Conservation (phyloP, 2,329 filamentous ascomycete genomes). For the Talaromyces sp. region DNA sequence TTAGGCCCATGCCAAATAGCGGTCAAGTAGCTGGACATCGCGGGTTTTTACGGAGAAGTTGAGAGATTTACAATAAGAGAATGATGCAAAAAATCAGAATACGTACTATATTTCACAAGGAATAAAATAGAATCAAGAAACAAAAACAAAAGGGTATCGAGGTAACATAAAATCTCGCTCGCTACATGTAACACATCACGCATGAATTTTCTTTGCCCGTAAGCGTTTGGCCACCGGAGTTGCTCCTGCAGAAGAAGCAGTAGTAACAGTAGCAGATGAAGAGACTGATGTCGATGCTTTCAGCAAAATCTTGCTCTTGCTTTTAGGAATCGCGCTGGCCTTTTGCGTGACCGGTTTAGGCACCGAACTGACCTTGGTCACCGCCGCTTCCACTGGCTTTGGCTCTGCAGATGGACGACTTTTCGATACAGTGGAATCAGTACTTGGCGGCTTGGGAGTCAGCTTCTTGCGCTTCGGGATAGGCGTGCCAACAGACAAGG, state of each 20-base stretch:
- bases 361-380: constrained; percentile 2
- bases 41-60: neutral
- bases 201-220: constrained; percentile 14
- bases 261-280: neutral
- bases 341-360: constrained; percentile 15
- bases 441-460: constrained; percentile 26
- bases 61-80: neutral
- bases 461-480: constrained; percentile 28
- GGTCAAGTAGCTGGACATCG: neutral
- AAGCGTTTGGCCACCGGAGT: constrained; percentile 30
- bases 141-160: neutral
- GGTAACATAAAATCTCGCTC: neutral
- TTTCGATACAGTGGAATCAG: neutral
- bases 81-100: neutral
- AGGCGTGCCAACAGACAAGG: constrained; percentile 16
- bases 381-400: neutral
- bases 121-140: neutral
- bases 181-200: neutral
- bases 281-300: constrained; percentile 13
- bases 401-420: neutral
- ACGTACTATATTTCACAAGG: neutral
- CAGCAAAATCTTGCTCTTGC: constrained; percentile 23
- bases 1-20: neutral
- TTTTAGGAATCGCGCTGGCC: constrained; percentile 17
- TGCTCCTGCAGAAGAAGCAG: constrained; percentile 25